These are phyloP conservation scores for Heritiera fomes DNA, from an alignment of 345 rosid species.

Conservation along the genomic window DNA sequence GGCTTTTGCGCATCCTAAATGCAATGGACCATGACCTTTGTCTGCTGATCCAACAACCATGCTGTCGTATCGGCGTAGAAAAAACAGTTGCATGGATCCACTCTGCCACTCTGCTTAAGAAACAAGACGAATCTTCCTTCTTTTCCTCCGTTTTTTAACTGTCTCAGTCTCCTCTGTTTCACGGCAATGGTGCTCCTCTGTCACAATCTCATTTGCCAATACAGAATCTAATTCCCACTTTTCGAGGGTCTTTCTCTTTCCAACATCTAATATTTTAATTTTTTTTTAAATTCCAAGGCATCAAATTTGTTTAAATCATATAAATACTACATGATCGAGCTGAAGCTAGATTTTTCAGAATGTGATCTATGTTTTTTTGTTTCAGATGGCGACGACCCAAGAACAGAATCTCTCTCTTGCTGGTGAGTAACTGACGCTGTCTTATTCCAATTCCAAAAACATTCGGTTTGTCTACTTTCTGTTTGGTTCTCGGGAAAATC, in stretches of 20 bases:
- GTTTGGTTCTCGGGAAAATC: constrained; percentile 12
- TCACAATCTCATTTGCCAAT: background rate
- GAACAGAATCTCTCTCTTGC: background rate
- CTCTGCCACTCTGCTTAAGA: background rate
- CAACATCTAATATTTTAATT: background rate
- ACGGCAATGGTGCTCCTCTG: constrained; percentile 7
- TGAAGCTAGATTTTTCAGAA: background rate
- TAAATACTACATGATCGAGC: background rate
- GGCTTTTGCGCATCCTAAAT: no score
- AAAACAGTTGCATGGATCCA: background rate
- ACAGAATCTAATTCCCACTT: background rate
- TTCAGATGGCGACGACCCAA: constrained; percentile 4
- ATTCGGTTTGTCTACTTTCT: constrained; percentile 7
- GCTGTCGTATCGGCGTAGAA: background rate
- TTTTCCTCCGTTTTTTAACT: background rate
- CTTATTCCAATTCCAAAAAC: background rate
- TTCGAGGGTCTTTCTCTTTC: background rate
- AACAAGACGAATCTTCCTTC: background rate
- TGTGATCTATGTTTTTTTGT: background rate
- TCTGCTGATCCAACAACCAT: background rate
- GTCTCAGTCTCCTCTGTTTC: constrained; percentile 6
- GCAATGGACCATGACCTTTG: no score
- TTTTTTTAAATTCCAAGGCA: background rate
- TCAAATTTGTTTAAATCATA: background rate
- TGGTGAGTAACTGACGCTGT: background rate